Evolutionary conservation across 2,329 filamentous ascomycete species (phyloP).

Genomic region (Colletotrichum godetiae): DNA sequence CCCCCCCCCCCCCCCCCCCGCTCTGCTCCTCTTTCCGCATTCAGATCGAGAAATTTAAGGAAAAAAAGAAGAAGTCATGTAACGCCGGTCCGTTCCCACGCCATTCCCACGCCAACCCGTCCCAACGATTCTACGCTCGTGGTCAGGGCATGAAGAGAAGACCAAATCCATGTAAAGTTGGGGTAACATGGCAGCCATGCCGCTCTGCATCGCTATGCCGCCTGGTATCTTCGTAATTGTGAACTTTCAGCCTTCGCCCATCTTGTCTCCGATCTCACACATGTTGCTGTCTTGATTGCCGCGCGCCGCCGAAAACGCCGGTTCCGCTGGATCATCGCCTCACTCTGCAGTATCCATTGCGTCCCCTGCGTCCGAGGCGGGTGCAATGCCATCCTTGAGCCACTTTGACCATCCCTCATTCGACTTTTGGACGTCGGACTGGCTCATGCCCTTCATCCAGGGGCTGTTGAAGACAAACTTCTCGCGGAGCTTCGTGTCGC

Average conservation of each 20-base stretch:
- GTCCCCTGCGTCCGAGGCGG: constrained; percentile 45
- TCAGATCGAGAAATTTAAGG: not conserved
- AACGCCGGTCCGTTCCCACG: constrained; percentile 29
- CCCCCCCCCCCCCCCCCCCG: not conserved
- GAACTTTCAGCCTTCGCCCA: constrained; percentile 18
- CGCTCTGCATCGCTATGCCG: constrained; percentile 33
- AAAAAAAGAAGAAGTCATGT: constrained; percentile 25
- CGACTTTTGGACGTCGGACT: constrained; percentile 79
- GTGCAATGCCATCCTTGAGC: constrained; percentile 60
- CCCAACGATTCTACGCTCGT: not conserved
- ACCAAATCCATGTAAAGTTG: constrained; percentile 22
- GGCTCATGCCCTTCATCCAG: constrained; percentile 83
- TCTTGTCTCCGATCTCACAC: not conserved
- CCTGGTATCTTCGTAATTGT: constrained; percentile 36
- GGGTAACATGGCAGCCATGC: constrained; percentile 34
- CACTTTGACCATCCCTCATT: constrained; percentile 73
- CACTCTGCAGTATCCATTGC: constrained; percentile 39
- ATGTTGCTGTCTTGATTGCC: not conserved
- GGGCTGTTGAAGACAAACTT: constrained; percentile 86
- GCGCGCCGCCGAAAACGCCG: not conserved
- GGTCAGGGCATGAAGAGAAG: constrained; percentile 19
- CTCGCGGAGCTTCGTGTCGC: constrained; percentile 77
- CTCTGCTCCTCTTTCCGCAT: not conserved
- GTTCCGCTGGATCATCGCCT: not conserved
- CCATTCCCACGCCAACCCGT: constrained; percentile 26